Base-by-base conservation (phyloP, 2,329 filamentous ascomycete genomes). In the Sordariomycetes sp. region DNA sequence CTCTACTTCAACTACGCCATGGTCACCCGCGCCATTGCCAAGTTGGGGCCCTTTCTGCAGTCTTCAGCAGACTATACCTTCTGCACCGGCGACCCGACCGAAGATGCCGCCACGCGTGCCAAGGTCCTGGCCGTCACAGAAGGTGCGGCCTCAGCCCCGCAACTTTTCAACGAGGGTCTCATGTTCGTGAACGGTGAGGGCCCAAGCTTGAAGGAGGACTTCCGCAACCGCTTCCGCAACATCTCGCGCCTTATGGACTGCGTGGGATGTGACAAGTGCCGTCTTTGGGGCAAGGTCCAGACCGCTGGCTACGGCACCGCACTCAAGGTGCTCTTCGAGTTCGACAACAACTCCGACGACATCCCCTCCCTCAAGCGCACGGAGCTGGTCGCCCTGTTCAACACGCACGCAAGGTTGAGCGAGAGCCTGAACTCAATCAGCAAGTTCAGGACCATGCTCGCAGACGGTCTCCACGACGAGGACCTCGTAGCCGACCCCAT, bases 1-100 rank as follows among this genome's bases (percentile, higher is more conserved):
- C 71, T 98, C 32, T 98, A 98, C 66, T 98, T 98, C 68, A 96
- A 98, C 72, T 98, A 94, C 53, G 92, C 92, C 1, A 72, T 98
- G n/a, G 71, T 98, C 26, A 82, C 90, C 18, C 83, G 92, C 32
- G 92, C 92, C 10, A 75, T 96, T 26, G 83, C 86, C 34, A 98
- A 98, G 61, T 73, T 96, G 8, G 84, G 82, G 10, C 83, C 85
- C 17, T 81, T 88, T 46, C 70, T 96, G 8, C 68, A 81, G 42
- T 50, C 47, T 5, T 42, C 61, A 20, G 6, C 11, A 6, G 68
- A 75, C 41, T 96, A 96, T 63, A 92, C 85, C 0, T 98, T 94
- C 58, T 98, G 92, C 59, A 82, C 82, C 5, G 87, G 86, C 40
- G 92, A 98, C 50, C 69, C 77, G 1, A 68, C 68, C 3, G 85